Base-by-base conservation (phyloP, 2,329 filamentous ascomycete species). In the Colletotrichum euphorbiae region DNA sequence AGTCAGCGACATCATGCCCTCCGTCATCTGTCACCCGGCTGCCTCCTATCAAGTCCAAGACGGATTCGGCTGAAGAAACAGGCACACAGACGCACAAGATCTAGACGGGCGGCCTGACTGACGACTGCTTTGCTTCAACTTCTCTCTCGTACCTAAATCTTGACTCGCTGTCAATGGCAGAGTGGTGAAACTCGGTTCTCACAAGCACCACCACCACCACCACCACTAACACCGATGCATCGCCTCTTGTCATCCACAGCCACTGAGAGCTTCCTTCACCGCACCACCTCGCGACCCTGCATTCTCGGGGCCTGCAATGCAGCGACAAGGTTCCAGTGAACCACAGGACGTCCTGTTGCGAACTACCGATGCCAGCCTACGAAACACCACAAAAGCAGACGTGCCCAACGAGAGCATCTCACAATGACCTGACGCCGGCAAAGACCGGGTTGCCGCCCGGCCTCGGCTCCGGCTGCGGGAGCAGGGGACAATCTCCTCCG, bases 401-500 rank as follows among this genome's bases (percentile, higher is more conserved):
- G 38, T n/a, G 17, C 58, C 57, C 31, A 43, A 42, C 28, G 28
- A 61, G 6, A 36, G n/a, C 33, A 52, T 13, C 51, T 62, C 51
- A 56, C 51, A 46, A 31, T 51, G 45, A 17, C 43, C 59, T 17
- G 24, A 57, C 51, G 21, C 59, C 65, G 65, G 61, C 61, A 65
- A 54, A 65, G 40, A 65, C 61, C 33, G 61, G 65, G 65, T 31
- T 61, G 17, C 40, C 31, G 38, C 17, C 45, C 54, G 40, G 60
- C 55, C 66, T 65, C 66, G 66, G 61, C 65, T 60, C 61, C 60
- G 61, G 65, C 56, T 46, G n/a, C 24, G 42, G 19, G 38, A 33
- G 38, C 28, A 57, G n/a, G 24, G n/a, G 24, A n/a, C 55, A 45
- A 19, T n/a, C 28, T 46, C 24, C 24, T 40, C 38, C 55, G 19